Evolutionary conservation across 2,329 filamentous ascomycete genomes (phyloP).

Genomic region (Emmonsiellopsis sp.): DNA sequence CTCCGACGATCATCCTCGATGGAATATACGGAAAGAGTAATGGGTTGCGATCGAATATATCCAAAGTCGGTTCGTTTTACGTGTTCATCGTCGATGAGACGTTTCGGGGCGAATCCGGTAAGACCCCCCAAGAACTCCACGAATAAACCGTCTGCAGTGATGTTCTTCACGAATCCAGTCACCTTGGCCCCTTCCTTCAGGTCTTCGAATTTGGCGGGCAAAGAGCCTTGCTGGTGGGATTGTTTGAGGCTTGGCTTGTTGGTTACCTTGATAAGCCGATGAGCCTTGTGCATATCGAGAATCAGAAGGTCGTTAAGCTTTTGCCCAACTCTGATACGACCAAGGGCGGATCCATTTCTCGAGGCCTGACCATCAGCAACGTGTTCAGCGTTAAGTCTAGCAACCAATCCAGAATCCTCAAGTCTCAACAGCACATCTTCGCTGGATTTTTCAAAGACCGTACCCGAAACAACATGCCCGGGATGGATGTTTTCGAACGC

Average conservation of each 20-base stretch:
- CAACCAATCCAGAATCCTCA: slow-evolving; percentile 62
- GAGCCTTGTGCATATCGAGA: slow-evolving; percentile 72
- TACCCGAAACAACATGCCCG: slow-evolving; percentile 67
- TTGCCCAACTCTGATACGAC: slow-evolving; percentile 76
- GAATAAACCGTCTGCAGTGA: slow-evolving; percentile 72
- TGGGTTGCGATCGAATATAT: slow-evolving; percentile 63
- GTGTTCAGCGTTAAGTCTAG: slow-evolving; percentile 65
- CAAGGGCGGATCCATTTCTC: slow-evolving; percentile 67
- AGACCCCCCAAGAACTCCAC: slow-evolving; percentile 76
- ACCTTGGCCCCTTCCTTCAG: slow-evolving; percentile 59
- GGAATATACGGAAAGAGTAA: slow-evolving; percentile 62
- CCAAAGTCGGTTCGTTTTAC: slow-evolving; percentile 65
- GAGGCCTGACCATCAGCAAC: slow-evolving; percentile 73
- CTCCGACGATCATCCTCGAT: slow-evolving; percentile 61
- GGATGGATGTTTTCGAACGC: slow-evolving; percentile 64
- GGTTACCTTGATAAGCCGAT: slow-evolving; percentile 64
- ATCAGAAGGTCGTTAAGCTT: slow-evolving; percentile 72
- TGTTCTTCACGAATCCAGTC: slow-evolving; percentile 74
- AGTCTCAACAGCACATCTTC: slow-evolving; percentile 72
- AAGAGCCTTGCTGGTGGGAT: slow-evolving; percentile 59
- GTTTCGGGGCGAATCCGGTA: slow-evolving; percentile 70
- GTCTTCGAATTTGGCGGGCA: slow-evolving; percentile 64
- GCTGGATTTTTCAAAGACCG: slow-evolving; percentile 70
- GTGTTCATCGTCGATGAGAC: slow-evolving; percentile 62
- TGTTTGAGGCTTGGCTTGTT: slow-evolving; percentile 76